A percentile compares a stretch with the other conserved stretches of the same genome.
Evolutionary conservation across 345 rosid genomes (phyloP).

Genomic region (Gossypium longicalyx): DNA sequence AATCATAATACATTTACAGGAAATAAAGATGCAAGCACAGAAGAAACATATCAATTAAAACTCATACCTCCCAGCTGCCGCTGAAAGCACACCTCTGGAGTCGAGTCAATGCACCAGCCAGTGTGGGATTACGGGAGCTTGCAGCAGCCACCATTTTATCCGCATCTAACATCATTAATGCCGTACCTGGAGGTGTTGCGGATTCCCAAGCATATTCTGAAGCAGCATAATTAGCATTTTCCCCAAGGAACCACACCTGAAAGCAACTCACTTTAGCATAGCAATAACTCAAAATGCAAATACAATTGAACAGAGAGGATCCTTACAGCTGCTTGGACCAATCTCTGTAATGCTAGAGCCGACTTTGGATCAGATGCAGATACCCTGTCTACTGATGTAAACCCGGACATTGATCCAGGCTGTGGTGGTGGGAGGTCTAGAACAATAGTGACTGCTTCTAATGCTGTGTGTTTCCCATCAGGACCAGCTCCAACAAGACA

Average conservation of each 20-base stretch:
- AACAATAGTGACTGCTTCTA: conserved; percentile 98
- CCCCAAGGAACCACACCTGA: conserved; percentile 99
- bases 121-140: conserved; percentile 96
- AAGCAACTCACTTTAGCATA: conserved; percentile 14
- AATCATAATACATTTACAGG: neutral
- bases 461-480: conserved; percentile 92
- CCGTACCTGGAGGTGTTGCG: conserved; percentile 99
- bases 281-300: neutral
- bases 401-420: conserved; percentile 89
- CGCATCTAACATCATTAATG: conserved; percentile 97
- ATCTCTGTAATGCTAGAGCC: conserved; percentile 87
- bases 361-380: conserved; percentile 99
- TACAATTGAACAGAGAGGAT: conserved; percentile 19
- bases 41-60: conserved; percentile 16
- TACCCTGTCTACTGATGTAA: conserved; percentile 84
- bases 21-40: conserved; percentile 4
- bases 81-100: conserved; percentile 99
- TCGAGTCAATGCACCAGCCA: conserved; percentile 96
- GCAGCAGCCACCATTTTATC: conserved; percentile 99
- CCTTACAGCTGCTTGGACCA: conserved; percentile 99
- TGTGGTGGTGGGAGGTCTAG: conserved; percentile 99
- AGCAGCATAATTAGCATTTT: conserved; percentile 99
- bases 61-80: conserved; percentile 99
- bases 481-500: conserved; percentile 99
- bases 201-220: conserved; percentile 99